Evolutionary conservation across 495 filamentous ascomycete genomes (phyloP).

Genomic region (Hyaloscypha bicolor): DNA sequence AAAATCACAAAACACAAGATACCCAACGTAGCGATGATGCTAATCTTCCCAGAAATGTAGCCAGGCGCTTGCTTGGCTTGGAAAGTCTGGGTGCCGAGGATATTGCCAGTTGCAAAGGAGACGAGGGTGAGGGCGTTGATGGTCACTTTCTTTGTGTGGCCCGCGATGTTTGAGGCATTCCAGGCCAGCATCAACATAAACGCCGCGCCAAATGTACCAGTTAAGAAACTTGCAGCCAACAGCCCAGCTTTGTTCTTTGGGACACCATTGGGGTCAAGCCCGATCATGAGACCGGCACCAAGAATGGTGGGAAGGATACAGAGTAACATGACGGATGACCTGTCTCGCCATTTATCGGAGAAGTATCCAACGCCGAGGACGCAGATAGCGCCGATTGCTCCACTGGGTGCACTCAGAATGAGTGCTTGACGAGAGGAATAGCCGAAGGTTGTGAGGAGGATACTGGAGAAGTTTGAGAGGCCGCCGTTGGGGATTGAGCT

Average conservation of each 20-base stretch:
- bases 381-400: constrained; percentile 64
- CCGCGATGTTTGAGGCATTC: constrained; percentile 29
- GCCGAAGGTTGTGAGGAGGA: constrained; percentile 58
- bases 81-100: constrained; percentile 30
- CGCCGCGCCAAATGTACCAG: constrained; percentile 24
- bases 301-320: constrained; percentile 48
- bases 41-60: constrained; percentile 69
- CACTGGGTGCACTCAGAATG: constrained; percentile 64
- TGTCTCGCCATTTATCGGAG: constrained; percentile 60
- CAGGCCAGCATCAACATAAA: constrained; percentile 26
- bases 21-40: constrained; percentile 64
- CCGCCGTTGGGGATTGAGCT: constrained; percentile 41
- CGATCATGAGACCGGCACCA: constrained; percentile 67
- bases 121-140: constrained; percentile 23
- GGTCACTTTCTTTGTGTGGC: constrained; percentile 29
- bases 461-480: constrained; percentile 71
- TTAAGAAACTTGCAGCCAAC: constrained; percentile 20
- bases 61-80: constrained; percentile 44
- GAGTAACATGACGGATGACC: constrained; percentile 47
- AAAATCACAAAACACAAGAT: constrained; percentile 56
- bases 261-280: constrained; percentile 50
- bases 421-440: constrained; percentile 60
- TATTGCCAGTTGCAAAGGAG: constrained; percentile 25
- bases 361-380: constrained; percentile 60
- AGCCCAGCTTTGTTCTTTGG: constrained; percentile 41